Evolutionary conservation across 2,329 filamentous ascomycete species (phyloP).

Genomic region (Lachnellula suecica): DNA sequence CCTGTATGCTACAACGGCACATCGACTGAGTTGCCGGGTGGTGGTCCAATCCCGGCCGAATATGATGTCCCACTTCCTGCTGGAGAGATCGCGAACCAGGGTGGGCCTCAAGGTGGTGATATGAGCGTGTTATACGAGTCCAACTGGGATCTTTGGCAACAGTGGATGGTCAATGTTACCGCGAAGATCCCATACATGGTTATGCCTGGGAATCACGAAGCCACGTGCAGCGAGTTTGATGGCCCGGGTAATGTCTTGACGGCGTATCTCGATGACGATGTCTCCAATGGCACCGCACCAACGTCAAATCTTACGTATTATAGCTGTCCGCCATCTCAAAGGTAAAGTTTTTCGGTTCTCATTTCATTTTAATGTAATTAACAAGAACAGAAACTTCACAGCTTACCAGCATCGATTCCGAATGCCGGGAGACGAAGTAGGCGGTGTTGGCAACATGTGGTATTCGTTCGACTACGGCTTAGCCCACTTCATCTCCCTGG

Average conservation of each 20-base stretch:
- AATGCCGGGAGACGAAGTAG: conserved; percentile 47
- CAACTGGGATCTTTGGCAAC: conserved; percentile 57
- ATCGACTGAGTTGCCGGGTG: conserved; percentile 19
- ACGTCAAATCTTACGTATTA: conserved; percentile 45
- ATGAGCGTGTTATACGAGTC: conserved; percentile 43
- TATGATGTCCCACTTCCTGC: conserved; percentile 45
- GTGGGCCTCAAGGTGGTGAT: conserved; percentile 40
- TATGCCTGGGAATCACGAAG: conserved; percentile 53
- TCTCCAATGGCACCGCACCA: conserved; percentile 41
- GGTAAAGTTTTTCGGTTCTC: conserved; percentile 25
- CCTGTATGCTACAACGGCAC: conserved; percentile 53
- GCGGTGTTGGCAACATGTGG: conserved; percentile 52
- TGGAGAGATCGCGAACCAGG: conserved; percentile 34
- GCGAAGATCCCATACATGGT: conserved; percentile 56
- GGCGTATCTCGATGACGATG: conserved; percentile 45
- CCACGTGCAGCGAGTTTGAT: conserved; percentile 40
- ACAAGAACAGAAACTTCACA: conserved; percentile 18
- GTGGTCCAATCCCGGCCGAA: conserved; percentile 27
- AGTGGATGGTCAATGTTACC: conserved; percentile 52
- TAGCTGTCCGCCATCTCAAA: conserved; percentile 50
- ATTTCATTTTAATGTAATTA: background rate
- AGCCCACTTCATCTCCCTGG: conserved; percentile 49
- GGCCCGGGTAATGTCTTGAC: conserved; percentile 29
- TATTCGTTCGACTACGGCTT: conserved; percentile 54
- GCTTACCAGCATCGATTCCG: conserved; percentile 46